Evolutionary conservation across 2,329 filamentous ascomycete genomes (phyloP), one percentile per base, ranked within the genome.

Genomic region (Davidsoniella neocaledoniae): DNA sequence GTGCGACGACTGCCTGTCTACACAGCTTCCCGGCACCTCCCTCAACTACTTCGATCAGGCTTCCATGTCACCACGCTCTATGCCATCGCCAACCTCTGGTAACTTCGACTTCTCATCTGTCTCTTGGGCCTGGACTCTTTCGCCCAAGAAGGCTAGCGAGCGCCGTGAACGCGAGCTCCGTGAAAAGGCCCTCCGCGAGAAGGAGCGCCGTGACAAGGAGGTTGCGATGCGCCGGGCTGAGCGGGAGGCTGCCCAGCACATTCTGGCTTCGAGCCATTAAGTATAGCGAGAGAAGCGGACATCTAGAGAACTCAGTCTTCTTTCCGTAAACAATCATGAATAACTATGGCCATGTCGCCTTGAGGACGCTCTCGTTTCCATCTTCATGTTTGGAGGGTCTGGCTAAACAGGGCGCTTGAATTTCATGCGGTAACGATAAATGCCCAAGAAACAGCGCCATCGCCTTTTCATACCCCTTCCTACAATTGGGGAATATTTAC

Each of bases 1-100:
- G 58, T 74, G 71, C 68, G 58, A 56, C 53, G 60, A 67, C 52
- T 74, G 71, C 61, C 59, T 45, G 41, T 52, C 47, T 17, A 46
- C 47, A 1, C 47, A 46, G 14, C 43, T 53, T n/a, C 46, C 51
- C 7, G 51, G 47, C 42, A 33, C 46, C 29, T 41, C 41, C 40
- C 19, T 40, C 43, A 49, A 49, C 38, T 43, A 53, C 43, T 49
- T 49, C 46, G 51, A 53, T 42, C 19, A 46, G 17, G 47, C 47
- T 17, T 33, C 47, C 3, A 26, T 53, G 43, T 46, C 46, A 3
- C 51, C 51, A 19, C 46, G 38, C 6, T 46, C 39, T 39, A n/a
- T 40, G 19, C 39, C 45, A 26, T 48, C 44, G 12, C 42, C 42
- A 4, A n/a, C 26, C 2, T 21, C 19, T 19, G 43, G 5, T 29